Conservation (phyloP, 2,329 filamentous ascomycete genomes). For the Epichloe elymi region DNA sequence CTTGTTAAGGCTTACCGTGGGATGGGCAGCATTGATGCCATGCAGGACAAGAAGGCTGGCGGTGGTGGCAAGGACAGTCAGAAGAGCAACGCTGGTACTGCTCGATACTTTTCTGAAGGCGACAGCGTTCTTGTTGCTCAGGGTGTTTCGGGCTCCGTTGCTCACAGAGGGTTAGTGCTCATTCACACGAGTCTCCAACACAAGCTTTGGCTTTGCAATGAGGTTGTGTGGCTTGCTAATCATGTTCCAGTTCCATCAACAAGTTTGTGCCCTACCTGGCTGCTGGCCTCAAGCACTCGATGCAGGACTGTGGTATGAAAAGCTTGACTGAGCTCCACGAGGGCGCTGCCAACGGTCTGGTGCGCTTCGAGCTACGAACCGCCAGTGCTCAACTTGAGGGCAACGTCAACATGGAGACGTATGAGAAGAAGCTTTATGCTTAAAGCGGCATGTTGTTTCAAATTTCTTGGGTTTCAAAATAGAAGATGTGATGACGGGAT, state of each 20-base stretch:
- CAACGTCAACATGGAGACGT: constrained; percentile 95
- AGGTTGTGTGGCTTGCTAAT: constrained; percentile 17
- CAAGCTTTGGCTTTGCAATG: background rate
- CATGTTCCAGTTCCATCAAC: constrained; percentile 51
- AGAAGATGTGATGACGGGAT: background rate
- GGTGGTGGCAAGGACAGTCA: constrained; percentile 57
- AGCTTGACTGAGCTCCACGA: constrained; percentile 67
- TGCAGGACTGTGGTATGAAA: constrained; percentile 86
- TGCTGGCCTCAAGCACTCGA: constrained; percentile 89
- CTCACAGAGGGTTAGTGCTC: constrained; percentile 51
- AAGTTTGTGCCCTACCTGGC: constrained; percentile 96
- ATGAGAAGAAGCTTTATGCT: constrained; percentile 99
- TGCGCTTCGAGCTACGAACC: constrained; percentile 89
- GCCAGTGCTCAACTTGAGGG: constrained; percentile 93
- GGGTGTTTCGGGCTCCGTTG: constrained; percentile 80
- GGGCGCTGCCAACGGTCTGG: constrained; percentile 56
- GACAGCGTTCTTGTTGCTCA: constrained; percentile 91
- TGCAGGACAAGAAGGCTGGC: constrained; percentile 97
- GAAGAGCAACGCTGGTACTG: constrained; percentile 85
- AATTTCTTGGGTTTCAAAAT: background rate
- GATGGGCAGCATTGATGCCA: constrained; percentile 97
- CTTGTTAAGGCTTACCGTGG: constrained; percentile 98
- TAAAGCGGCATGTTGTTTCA: constrained; percentile 27
- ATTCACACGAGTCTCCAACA: background rate
- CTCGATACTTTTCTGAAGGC: constrained; percentile 95